Evolutionary conservation across 148 eudicot species (phyloP), one percentile per base, ranked within the genome.

Genomic region (Silene latifolia): DNA sequence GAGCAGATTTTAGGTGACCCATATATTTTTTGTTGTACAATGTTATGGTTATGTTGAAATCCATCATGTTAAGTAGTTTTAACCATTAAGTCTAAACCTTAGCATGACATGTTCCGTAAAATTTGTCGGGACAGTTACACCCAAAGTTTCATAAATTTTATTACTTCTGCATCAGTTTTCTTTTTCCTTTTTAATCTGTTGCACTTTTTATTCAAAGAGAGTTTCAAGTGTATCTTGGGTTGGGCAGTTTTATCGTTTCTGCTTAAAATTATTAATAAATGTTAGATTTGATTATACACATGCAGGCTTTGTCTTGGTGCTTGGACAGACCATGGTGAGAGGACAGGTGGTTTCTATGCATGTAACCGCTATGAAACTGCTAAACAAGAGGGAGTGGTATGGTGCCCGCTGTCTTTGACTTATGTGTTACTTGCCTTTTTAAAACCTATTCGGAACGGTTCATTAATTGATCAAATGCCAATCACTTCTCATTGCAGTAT

Each of bases 291-390:
- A 63, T 69, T 64, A 53, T 75, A 19, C 80, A 7, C 27, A 61
- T 78, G 76, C 86, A 92, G 97, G 97, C 89, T 92, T 42, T 90
- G 95, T 76, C 91, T 92, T 56, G 98, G 96, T 77, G 87, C 89
- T 73, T 92, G 98, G 98, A 72, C 93, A 54, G 93, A 88, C 3
- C 98, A 92, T 77, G 96, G 98, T 74, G 96, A 88, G 87, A 88
- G 89, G 80, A 90, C 93, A 19, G 98, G 96, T 73, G 97, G 97
- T 66, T 92, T 90, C 78, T 92, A 92, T 86, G 96, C 98, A 14
- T 92, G 98, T 82, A 92, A 92, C 73, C 93, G 98, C 56, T 92
- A 92, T 77, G 98, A 92, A 84, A 85, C 90, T n/a, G 98, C 93
- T 72, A 92, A 87, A 80, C 95, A 90, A 74, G 96, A 92, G 72